These are phyloP conservation scores for Aeschynomene evenia DNA, from an alignment of 306 rosid genomes.

Conservation along the genomic window DNA sequence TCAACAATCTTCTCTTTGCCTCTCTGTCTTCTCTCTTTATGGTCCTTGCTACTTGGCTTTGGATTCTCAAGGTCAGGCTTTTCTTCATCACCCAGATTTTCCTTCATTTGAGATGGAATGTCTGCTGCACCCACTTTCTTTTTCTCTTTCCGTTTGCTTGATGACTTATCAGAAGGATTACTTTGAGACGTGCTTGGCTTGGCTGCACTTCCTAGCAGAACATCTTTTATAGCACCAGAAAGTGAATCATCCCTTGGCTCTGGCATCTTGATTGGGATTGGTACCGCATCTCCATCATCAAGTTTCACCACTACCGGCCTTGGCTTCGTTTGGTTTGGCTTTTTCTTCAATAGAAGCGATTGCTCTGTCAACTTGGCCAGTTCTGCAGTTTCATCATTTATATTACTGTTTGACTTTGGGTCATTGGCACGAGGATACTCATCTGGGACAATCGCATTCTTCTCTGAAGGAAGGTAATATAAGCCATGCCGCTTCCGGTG, in stretches of 20 bases:
- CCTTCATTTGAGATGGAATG: slow-evolving; percentile 48
- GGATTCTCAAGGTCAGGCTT: slow-evolving; percentile 45
- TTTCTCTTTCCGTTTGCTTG: slow-evolving; percentile 61
- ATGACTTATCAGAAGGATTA: slow-evolving; percentile 45
- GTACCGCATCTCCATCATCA: slow-evolving; percentile 69
- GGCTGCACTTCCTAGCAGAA: slow-evolving; percentile 58
- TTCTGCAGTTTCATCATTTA: slow-evolving; percentile 53
- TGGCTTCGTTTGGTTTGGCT: slow-evolving; percentile 64
- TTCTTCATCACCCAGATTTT: slow-evolving; percentile 55
- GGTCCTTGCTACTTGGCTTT: slow-evolving; percentile 58
- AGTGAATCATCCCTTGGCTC: slow-evolving; percentile 57
- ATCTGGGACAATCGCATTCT: slow-evolving; percentile 45
- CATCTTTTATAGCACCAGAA: slow-evolving; percentile 70
- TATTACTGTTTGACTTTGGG: slow-evolving; percentile 38
- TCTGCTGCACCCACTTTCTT: slow-evolving; percentile 48
- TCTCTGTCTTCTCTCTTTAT: slow-evolving; percentile 55
- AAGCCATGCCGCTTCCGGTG: slow-evolving; percentile 91
- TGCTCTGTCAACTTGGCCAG: slow-evolving; percentile 76
- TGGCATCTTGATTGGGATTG: slow-evolving; percentile 46
- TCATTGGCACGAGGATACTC: slow-evolving; percentile 89
- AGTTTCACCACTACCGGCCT: slow-evolving; percentile 90
- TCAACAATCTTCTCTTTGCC: slow-evolving; percentile 54
- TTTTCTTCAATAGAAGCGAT: slow-evolving; percentile 69
- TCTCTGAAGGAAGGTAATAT: slow-evolving; percentile 83
- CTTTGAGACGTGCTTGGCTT: slow-evolving; percentile 40